Evolutionary conservation across 306 rosid species (phyloP).

Genomic region (Carpinus fangiana): DNA sequence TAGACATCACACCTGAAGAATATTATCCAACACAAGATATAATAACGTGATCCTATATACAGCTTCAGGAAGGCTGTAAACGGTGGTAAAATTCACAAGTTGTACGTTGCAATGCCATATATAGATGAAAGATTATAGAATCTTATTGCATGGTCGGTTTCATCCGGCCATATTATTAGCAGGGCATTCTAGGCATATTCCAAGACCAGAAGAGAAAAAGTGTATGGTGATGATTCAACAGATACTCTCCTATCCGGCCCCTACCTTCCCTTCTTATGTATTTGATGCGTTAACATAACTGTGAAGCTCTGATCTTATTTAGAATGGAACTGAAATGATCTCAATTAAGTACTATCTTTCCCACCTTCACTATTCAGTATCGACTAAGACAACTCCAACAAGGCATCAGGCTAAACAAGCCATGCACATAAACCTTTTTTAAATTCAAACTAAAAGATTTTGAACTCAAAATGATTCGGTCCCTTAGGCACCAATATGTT

Average conservation of each 20-base stretch:
- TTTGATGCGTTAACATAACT: background rate
- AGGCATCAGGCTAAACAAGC: background rate
- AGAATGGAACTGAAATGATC: background rate
- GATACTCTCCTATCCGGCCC: background rate
- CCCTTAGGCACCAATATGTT: too few species aligned
- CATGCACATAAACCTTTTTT: background rate
- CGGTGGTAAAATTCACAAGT: background rate
- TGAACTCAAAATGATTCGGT: background rate
- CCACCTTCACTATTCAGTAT: background rate
- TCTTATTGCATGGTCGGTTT: too few species aligned
- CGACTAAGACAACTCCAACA: background rate
- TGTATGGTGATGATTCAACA: background rate
- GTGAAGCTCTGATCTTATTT: background rate
- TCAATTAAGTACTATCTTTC: background rate
- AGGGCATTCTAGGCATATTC: background rate
- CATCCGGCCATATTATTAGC: background rate
- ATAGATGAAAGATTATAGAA: background rate
- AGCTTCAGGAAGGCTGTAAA: slow-evolving; percentile 4
- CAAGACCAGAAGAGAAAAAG: background rate
- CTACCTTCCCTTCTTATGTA: background rate
- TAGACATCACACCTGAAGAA: slow-evolving; percentile 88
- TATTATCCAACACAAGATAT: slow-evolving; percentile 24
- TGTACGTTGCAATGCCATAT: background rate
- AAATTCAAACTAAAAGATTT: background rate
- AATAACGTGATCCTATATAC: slow-evolving; percentile 5